Evolutionary conservation across 495 filamentous ascomycete species (phyloP), one percentile per base, ranked within the genome.

Genomic region (Umbilicaria muhlenbergii): DNA sequence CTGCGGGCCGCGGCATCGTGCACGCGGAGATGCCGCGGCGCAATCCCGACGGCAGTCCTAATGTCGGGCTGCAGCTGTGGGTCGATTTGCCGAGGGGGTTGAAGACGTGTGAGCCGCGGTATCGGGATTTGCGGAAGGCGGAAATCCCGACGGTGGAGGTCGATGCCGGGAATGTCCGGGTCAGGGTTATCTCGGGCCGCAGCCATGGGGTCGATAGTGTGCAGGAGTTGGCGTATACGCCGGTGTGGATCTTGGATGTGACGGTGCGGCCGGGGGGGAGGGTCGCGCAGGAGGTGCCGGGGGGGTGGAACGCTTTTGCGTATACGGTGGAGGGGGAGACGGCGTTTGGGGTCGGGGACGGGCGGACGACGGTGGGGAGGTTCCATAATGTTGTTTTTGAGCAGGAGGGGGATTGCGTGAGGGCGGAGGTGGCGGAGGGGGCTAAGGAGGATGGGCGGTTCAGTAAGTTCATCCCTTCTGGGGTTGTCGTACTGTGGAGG

Each of bases 1-100:
- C 89, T 0, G 89, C 89, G 3, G 89, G 89, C 0, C 66, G 74
- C 4, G 89, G 89, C 5, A 94, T 95, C 55, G 81, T 96, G 71
- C 89, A 96, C 56, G 86, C 91, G 10, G 89, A 96, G 65, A 96
- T 96, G 88, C 89, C 89, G 15, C 70, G 77, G 36, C 80, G 85
- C 57, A 84, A 84, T 50, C 47, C 60, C 2, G 83, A 92, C 56
- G 88, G 85, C 5, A 72, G 65, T 37, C 68, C 80, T 37, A 94
- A 85, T 54, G 75, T 93, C 46, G 89, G 89, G 6, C 70, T 98
- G 64, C 89, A 95, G 64, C 66, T 95, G 5, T 95, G 89, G 89
- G 89, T 95, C 28, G 89, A 96, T 56, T 64, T 96, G 7, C 89
- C 89, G 1, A 62, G 77, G 57, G 56, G 78, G 33, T 66, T 95